phyloP scores from a whole-genome alignment of 208 protist genomes.

The Trypanosoma boissoni region DNA sequence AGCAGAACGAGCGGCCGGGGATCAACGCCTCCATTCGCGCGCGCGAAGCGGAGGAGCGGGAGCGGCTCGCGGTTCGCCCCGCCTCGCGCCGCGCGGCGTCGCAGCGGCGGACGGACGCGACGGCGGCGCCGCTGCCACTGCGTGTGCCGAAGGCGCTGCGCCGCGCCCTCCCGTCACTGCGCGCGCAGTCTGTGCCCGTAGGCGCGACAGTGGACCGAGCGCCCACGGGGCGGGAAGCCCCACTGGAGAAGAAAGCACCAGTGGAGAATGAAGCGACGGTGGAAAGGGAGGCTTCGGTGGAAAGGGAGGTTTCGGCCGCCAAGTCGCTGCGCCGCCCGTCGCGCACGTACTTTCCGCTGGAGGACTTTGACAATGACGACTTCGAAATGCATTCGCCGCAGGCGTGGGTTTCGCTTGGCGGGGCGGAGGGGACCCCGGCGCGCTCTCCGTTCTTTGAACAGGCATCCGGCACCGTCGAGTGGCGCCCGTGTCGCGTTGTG shows the following conservation, averaged over 20 bases:
- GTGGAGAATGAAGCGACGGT: neutral
- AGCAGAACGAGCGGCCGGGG: conserved; percentile 74
- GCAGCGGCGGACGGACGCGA: conserved; percentile 4
- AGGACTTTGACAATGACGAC: conserved; percentile 84
- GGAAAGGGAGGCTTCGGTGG: neutral
- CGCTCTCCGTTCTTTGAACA: conserved; percentile 76
- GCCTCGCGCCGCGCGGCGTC: neutral
- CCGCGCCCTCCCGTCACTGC: conserved; percentile 8
- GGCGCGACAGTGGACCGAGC: too few species aligned
- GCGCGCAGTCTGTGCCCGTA: neutral
- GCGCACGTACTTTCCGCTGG: conserved; percentile 68
- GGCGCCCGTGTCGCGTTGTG: conserved; percentile 69
- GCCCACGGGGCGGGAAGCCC: too few species aligned
- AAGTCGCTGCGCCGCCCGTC: neutral
- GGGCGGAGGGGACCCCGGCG: conserved; percentile 59
- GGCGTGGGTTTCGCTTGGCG: conserved; percentile 82
- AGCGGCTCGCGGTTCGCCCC: neutral
- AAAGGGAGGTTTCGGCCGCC: conserved; percentile 1
- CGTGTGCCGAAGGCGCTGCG: conserved; percentile 6
- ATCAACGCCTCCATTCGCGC: conserved; percentile 43
- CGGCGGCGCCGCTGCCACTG: conserved; percentile 18
- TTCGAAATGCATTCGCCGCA: conserved; percentile 65
- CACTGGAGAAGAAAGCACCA: neutral
- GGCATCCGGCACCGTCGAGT: conserved; percentile 31
- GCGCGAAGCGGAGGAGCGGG: conserved; percentile 22